Evolutionary conservation across 2,329 filamentous ascomycete species (phyloP).

Genomic region (Trichoderma sp.): DNA sequence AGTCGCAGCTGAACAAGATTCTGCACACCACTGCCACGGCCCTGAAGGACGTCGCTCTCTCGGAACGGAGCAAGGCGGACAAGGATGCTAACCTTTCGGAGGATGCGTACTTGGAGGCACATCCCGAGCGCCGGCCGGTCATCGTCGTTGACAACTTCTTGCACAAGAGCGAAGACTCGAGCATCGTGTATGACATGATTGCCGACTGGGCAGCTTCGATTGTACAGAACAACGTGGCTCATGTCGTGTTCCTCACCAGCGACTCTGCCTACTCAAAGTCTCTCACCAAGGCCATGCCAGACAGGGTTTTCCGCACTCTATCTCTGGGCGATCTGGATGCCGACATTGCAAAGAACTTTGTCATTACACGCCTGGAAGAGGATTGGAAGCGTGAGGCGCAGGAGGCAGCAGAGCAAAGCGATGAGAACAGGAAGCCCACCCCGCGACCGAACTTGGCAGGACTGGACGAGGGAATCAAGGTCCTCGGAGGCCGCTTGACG

Average conservation of each 20-base stretch:
- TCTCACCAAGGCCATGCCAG: slow-evolving; percentile 81
- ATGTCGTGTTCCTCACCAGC: slow-evolving; percentile 91
- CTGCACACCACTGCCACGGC: slow-evolving; percentile 80
- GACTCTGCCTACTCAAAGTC: slow-evolving; percentile 88
- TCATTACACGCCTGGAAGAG: slow-evolving; percentile 76
- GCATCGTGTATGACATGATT: slow-evolving; percentile 74
- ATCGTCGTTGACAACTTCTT: slow-evolving; percentile 92
- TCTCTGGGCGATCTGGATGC: slow-evolving; percentile 84
- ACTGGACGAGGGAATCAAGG: slow-evolving; percentile 78
- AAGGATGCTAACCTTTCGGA: slow-evolving; percentile 72
- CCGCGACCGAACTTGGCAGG: slow-evolving; percentile 59
- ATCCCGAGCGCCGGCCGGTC: slow-evolving; percentile 80
- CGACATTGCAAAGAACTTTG: slow-evolving; percentile 84
- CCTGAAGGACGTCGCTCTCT: slow-evolving; percentile 74
- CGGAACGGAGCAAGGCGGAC: slow-evolving; percentile 69
- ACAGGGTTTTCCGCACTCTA: slow-evolving; percentile 86
- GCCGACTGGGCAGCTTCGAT: slow-evolving; percentile 88
- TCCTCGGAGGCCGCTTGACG: slow-evolving; percentile 87
- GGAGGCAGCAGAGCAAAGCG: slow-evolving; percentile 35
- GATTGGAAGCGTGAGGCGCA: slow-evolving; percentile 40
- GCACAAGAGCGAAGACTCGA: slow-evolving; percentile 69
- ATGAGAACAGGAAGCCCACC: slow-evolving; percentile 33
- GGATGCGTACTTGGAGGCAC: slow-evolving; percentile 86
- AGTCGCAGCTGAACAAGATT: slow-evolving; percentile 87
- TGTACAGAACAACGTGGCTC: slow-evolving; percentile 84